phyloP scores from a whole-genome alignment of 2,329 filamentous ascomycete genomes.

The Escovopsis sp. region DNA sequence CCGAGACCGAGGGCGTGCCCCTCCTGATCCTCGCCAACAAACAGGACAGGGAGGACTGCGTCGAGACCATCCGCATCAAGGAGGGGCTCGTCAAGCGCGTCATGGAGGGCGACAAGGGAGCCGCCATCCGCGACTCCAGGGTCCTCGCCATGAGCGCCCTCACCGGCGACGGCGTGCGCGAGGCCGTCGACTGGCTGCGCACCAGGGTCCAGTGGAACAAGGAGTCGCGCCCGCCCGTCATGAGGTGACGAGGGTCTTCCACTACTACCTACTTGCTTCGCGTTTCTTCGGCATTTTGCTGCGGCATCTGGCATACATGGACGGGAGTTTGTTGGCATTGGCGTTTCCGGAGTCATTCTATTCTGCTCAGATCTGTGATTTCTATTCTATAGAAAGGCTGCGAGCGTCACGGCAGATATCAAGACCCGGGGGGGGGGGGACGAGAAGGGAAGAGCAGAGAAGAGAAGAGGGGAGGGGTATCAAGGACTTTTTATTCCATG shows the following conservation, averaged over 20 bases:
- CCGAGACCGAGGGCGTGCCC: slow-evolving; percentile 82
- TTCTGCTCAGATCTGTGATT: too few species aligned
- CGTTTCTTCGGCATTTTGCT: slow-evolving; percentile 3
- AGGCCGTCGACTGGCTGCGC: slow-evolving; percentile 94
- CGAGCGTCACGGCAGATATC: too few species aligned
- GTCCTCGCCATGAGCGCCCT: slow-evolving; percentile 88
- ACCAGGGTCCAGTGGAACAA: slow-evolving; percentile 94
- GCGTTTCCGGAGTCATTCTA: not conserved
- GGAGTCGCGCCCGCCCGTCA: slow-evolving; percentile 78
- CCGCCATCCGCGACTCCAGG: slow-evolving; percentile 73
- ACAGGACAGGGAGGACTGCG: slow-evolving; percentile 92
- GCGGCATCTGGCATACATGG: not conserved
- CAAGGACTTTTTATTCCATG: slow-evolving; percentile 12
- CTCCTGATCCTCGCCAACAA: slow-evolving; percentile 91
- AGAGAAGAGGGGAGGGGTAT: slow-evolving; percentile 12
- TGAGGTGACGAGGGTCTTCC: slow-evolving; percentile 46
- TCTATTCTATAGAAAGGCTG: too few species aligned
- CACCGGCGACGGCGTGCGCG: slow-evolving; percentile 71
- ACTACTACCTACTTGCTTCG: not conserved
- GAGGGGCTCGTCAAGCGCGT: slow-evolving; percentile 91
- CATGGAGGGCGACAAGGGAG: slow-evolving; percentile 84
- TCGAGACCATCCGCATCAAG: slow-evolving; percentile 95
- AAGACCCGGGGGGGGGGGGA: not conserved
- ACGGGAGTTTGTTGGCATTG: not conserved
- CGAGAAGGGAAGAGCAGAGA: not conserved